phyloP scores from a whole-genome alignment of 108 stramenopile species.

The Conticribra guillardii region DNA sequence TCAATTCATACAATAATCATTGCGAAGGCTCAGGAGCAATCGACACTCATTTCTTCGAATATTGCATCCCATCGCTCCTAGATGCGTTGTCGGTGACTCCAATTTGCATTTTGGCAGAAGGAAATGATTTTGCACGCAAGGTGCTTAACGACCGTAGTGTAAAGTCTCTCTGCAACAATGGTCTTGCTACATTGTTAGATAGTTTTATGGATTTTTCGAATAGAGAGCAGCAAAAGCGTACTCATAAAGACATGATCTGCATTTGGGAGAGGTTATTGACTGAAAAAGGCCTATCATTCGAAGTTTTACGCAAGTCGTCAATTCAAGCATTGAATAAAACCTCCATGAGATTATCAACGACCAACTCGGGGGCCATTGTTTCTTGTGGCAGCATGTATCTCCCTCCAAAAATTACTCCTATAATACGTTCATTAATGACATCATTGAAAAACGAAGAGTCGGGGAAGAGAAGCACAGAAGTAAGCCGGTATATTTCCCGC shows the following conservation, averaged over 20 bases:
- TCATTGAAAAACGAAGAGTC: conserved; percentile 72
- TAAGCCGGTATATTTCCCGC: conserved; percentile 43
- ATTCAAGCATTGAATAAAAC: conserved; percentile 21
- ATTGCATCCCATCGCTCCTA: conserved; percentile 20
- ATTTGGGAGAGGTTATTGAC: conserved; percentile 18
- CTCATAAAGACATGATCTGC: conserved; percentile 4
- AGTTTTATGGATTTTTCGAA: not conserved
- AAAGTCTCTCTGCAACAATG: conserved; percentile 32
- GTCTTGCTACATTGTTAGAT: conserved; percentile 15
- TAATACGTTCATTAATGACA: conserved; percentile 76
- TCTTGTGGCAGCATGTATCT: conserved; percentile 39
- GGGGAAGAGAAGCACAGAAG: conserved; percentile 16
- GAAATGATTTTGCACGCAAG: conserved; percentile 1
- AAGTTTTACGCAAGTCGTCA: conserved; percentile 16
- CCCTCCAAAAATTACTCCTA: conserved; percentile 68
- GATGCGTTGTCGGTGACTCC: conserved; percentile 4
- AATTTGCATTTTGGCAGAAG: conserved; percentile 14
- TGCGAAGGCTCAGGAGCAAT: not conserved
- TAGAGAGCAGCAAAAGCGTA: not conserved
- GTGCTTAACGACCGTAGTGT: conserved; percentile 21
- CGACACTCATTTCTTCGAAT: conserved; percentile 10
- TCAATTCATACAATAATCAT: too few relatives aligned
- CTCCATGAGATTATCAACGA: conserved; percentile 49
- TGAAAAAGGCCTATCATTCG: conserved; percentile 29
- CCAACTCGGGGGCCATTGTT: conserved; percentile 54